Conservation (phyloP, 495 filamentous ascomycete genomes). For the Penicillium verhagenii region DNA sequence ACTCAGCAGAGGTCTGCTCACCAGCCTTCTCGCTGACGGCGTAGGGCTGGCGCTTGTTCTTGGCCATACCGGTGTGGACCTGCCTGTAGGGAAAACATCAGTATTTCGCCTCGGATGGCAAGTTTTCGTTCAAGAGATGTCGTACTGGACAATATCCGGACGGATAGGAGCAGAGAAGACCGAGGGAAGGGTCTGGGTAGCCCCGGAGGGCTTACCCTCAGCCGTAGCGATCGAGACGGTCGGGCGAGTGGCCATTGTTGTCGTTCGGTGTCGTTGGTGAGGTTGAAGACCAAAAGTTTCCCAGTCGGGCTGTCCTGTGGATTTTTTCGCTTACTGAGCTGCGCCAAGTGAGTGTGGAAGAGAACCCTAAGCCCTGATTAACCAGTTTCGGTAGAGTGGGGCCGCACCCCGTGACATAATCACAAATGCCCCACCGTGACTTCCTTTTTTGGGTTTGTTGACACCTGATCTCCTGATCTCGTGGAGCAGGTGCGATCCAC, state of each 20-base stretch:
- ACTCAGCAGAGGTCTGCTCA: constrained; percentile 99
- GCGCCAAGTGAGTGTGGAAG: constrained; percentile 15
- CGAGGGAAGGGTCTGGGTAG: constrained; percentile 83
- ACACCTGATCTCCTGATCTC: not conserved
- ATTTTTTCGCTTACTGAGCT: constrained; percentile 50
- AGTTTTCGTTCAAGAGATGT: constrained; percentile 15
- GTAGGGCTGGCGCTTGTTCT: constrained; percentile 99
- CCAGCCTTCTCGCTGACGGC: constrained; percentile 99
- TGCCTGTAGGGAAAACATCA: constrained; percentile 51
- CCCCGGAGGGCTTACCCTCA: constrained; percentile 85
- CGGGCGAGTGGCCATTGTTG: constrained; percentile 88
- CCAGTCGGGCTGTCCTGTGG: constrained; percentile 35
- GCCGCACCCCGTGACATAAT: not conserved
- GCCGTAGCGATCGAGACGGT: constrained; percentile 92
- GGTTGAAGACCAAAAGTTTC: constrained; percentile 42
- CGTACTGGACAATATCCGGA: constrained; percentile 95
- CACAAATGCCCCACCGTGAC: not conserved
- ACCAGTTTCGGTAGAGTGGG: constrained; percentile 17
- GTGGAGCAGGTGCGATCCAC: constrained; percentile 3
- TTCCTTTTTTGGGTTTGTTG: constrained; percentile 1
- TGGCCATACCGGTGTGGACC: constrained; percentile 98
- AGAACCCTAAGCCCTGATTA: constrained; percentile 42
- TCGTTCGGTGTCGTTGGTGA: constrained; percentile 47
- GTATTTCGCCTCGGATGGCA: constrained; percentile 24
- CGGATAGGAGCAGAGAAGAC: constrained; percentile 97